Evolutionary conservation across 1,284 basidiomycete species (phyloP), one percentile per base, ranked within the genome.

Genomic region (Ceratobasidium sp.): DNA sequence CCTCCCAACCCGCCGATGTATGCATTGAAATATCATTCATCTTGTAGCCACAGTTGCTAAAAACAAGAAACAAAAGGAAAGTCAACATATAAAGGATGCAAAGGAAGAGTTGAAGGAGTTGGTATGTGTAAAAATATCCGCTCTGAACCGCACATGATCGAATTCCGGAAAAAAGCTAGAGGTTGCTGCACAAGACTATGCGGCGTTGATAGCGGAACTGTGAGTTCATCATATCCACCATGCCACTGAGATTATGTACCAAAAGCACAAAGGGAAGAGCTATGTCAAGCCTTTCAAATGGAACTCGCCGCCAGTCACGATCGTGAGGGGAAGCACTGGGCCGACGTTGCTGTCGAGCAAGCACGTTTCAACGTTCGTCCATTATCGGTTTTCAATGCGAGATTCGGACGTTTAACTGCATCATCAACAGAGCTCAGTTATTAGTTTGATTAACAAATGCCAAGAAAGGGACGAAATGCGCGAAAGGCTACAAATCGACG

Each of bases 261-360:
- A n/a, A n/a, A n/a, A n/a, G n/a, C n/a, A n/a, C n/a, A 43, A 18
- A 69, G 65, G 34, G 65, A 69, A 21, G 52, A 69, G 39, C 41
- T 69, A 1, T 57, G 39, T 46, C n/a, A 46, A 34, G 28, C 3
- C 10, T 69, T 69, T 46, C 65, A 69, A 34, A 58, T 57, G 65
- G 53, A 69, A 39, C 65, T 69, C 16, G 65, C 53, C 41, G 65
- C 52, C 32, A 69, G 65, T 39, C 41, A 69, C 41, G 65, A 69
- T n/a, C 50, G 39, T 4, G 65, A 69, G 53, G 32, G 65, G 6
- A 69, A 69, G 41, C 28, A 32, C 39, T 69, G 65, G 65, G 9
- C 39, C 8, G 65, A 58, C 10, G 65, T 30, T 32, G 65, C 55
- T 28, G 53, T 41, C 3, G 65, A 69, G 53, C 65, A 69, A 46